A percentile compares a stretch with the other conserved stretches of the same genome.
Evolutionary conservation across 768 basidiomycete genomes (phyloP).

Genomic region (Dioszegia crocea): DNA sequence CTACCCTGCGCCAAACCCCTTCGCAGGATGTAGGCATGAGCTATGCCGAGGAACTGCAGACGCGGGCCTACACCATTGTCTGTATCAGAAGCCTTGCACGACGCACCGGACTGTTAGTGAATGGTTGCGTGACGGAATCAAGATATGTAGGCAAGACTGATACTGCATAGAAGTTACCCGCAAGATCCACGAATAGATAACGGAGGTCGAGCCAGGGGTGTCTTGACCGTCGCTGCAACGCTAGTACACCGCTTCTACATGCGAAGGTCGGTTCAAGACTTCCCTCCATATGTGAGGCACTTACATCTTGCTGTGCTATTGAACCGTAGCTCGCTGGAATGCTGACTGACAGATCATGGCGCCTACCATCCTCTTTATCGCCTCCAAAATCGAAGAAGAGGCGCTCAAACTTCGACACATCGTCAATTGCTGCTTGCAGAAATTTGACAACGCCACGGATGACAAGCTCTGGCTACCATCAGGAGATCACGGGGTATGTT

Average conservation of each 20-base stretch:
- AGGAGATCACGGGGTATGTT: neutral
- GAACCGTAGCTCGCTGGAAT: neutral
- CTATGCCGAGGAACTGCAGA: constrained; percentile 24
- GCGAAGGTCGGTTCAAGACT: constrained; percentile 37
- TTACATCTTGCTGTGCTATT: neutral
- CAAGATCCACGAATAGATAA: too few relatives aligned
- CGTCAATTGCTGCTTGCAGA: constrained; percentile 20
- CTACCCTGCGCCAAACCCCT: constrained; percentile 31
- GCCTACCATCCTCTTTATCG: constrained; percentile 45
- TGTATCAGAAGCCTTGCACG: constrained; percentile 30
- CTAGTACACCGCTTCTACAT: constrained; percentile 49
- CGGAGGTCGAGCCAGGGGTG: constrained; percentile 10
- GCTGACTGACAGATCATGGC: constrained; percentile 28
- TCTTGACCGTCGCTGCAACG: constrained; percentile 33
- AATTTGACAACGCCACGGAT: constrained; percentile 12
- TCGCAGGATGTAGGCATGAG: constrained; percentile 28
- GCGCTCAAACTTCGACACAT: constrained; percentile 33
- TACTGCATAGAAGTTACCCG: too few relatives aligned
- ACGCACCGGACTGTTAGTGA: constrained; percentile 18
- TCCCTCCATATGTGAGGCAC: constrained; percentile 3
- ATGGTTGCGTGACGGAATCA: too few relatives aligned
- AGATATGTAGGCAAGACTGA: too few relatives aligned
- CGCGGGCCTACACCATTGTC: constrained; percentile 22
- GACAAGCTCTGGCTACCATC: constrained; percentile 12
- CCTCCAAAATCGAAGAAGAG: constrained; percentile 45